Evolutionary conservation across 2,329 filamentous ascomycete genomes (phyloP), one percentile per base, ranked within the genome.

Genomic region (Cytospora piceicola): DNA sequence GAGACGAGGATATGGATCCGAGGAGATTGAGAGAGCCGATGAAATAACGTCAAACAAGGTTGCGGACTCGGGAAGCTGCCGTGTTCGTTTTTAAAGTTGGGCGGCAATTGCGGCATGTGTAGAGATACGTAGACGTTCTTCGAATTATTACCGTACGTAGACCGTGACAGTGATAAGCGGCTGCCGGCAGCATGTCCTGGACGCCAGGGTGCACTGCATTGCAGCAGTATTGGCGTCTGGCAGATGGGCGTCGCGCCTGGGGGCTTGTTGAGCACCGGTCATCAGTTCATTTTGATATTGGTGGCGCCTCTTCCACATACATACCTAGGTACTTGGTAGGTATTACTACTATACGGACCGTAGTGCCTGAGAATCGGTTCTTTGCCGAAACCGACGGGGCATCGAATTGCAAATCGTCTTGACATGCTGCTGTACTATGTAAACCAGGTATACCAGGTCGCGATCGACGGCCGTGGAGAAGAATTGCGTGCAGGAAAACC

Each of bases 211-310:
- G 65, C 65, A 46, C n/a, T 11, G 42, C 65, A 46, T 9, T 11
- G 42, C 42, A 46, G 36, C 36, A 39, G 36, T 17, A 15, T 3
- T 17, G 29, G 60, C 52, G 39, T 27, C 7, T 17, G 46, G 24
- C 46, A 42, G 55, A 64, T 34, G 54, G 54, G 34, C 34, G 46
- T 20, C 24, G 61, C 24, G 36, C 54, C 20, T 15, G 24, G 20
- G 20, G n/a, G 36, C 12, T 46, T 46, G 55, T 39, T 58, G 64
- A 61, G 62, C 65, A 65, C 58, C 61, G 62, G 61, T 61, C 65
- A 67, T 54, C 62, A 61, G 65, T 64, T 67, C 62, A 67, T 64
- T 59, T 66, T 55, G 64, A 56, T 54, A 34, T 59, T 52, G 61
- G 60, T 63, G 61, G 55, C 32, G 54, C 42, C 29, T 29, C n/a